Evolutionary conservation across 148 eudicot genomes (phyloP), one percentile per base, ranked within the genome.

Genomic region (Simmondsia chinensis): DNA sequence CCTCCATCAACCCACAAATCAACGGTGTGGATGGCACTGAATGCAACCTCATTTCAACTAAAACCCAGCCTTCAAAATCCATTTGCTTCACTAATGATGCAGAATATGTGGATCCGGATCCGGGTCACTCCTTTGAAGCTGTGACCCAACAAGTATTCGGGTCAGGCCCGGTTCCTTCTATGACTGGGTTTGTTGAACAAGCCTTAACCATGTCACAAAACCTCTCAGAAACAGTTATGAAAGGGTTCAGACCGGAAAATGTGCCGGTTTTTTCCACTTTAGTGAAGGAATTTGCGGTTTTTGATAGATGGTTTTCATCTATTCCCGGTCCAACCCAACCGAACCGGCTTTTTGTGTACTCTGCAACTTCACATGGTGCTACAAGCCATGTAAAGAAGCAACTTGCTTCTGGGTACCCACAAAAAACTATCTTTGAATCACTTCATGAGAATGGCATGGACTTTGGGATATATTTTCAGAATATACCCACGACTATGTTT

Each of bases 281-380:
- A 4, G 86, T 82, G 0, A 50, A 51, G 0, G 88, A 91, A 57
- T 91, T 91, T 26, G 95, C 94, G 0, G 76, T 82, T 7, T 85
- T 85, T n/a, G 95, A 91, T 28, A 50, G 88, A 26, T 89, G 97
- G 97, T 84, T 89, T 51, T 70, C 76, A 4, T 76, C 87, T 2
- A 57, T 91, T 4, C 97, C 97, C 0, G 97, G 97, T 1, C 97
- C 97, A 14, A 91, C 97, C 2, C 97, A 89, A 30, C 97, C 97
- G 27, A 89, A 89, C 29, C 63, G 97, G 27, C 54, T 89, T 12
- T 89, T 84, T 54, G 76, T 84, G 3, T 89, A 81, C 64, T 89
- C 95, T 4, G 95, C 72, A 5, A 89, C 97, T 24, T 84, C 93
- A 13, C 93, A 89, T 54, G 97, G 97, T 0, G 85, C 95, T 1